Evolutionary conservation across 2,329 filamentous ascomycete genomes (phyloP).

Genomic region (Pyrenochaeta sp.): DNA sequence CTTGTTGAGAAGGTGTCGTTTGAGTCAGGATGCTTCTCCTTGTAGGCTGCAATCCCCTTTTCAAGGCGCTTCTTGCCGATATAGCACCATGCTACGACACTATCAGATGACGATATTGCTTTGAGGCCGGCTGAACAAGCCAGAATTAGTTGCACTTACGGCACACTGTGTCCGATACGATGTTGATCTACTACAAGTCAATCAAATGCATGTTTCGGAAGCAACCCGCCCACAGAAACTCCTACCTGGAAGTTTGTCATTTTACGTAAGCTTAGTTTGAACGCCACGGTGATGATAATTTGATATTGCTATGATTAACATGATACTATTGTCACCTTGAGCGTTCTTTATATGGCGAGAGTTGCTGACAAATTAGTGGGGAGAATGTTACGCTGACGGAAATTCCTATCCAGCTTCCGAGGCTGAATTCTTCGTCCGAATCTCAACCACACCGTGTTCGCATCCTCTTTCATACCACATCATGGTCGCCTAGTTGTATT

Average conservation of each 20-base stretch:
- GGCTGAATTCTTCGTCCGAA: slow-evolving; percentile 1
- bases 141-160: slow-evolving; percentile 53
- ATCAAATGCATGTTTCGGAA: background rate
- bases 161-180: slow-evolving; percentile 83
- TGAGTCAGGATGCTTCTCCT: slow-evolving; percentile 65
- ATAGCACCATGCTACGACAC: slow-evolving; percentile 64
- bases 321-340: background rate
- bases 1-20: slow-evolving; percentile 75
- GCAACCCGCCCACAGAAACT: no score
- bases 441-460: background rate
- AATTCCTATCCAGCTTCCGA: slow-evolving; percentile 15
- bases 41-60: slow-evolving; percentile 73
- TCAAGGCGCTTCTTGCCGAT: slow-evolving; percentile 80
- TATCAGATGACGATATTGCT: no score
- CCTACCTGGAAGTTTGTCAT: slow-evolving; percentile 67
- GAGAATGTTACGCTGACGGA: slow-evolving; percentile 10
- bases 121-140: no score
- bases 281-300: slow-evolving; percentile 41
- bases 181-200: slow-evolving; percentile 59
- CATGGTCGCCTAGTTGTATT: background rate
- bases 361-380: slow-evolving; percentile 35
- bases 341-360: slow-evolving; percentile 20
- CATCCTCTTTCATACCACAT: no score
- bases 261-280: slow-evolving; percentile 40
- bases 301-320: background rate